Evolutionary conservation across 352 stramenopile species (phyloP).

Genomic region (Peronospora belbahrii): DNA sequence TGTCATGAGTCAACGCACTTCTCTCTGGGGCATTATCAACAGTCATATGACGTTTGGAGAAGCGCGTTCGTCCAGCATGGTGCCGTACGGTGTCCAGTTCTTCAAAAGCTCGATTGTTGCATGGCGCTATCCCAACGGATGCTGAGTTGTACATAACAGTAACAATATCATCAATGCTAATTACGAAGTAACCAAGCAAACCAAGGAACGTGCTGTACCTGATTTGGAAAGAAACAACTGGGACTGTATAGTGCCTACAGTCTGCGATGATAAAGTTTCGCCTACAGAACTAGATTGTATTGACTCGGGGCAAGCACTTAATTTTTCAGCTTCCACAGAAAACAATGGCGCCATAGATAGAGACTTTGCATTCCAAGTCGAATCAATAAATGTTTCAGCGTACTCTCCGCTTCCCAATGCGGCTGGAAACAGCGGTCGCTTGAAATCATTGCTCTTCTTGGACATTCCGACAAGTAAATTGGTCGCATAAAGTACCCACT

Average conservation of each 20-base stretch:
- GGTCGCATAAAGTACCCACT: conserved; percentile 63
- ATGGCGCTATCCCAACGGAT: conserved; percentile 1
- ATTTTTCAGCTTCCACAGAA: conserved; percentile 53
- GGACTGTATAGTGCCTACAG: conserved; percentile 30
- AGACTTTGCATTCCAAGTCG: conserved; percentile 55
- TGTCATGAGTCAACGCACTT: conserved; percentile 17
- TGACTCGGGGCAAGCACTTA: conserved; percentile 17
- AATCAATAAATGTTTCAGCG: conserved; percentile 47
- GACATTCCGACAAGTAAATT: conserved; percentile 46
- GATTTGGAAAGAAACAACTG: conserved; percentile 30
- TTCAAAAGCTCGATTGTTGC: conserved; percentile 3
- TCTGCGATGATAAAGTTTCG: conserved; percentile 7
- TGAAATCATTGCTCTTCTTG: conserved; percentile 19
- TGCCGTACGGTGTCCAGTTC: conserved; percentile 7
- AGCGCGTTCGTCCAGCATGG: conserved; percentile 12
- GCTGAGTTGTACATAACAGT: conserved; percentile 3
- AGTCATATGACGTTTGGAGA: conserved; percentile 23
- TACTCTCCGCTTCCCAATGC: conserved; percentile 41
- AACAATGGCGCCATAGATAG: conserved; percentile 73
- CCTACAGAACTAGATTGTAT: neutral
- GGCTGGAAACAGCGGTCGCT: conserved; percentile 41
- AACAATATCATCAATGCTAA: neutral
- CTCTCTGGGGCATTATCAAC: conserved; percentile 4
- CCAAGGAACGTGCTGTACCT: conserved; percentile 11
- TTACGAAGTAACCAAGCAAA: neutral